Evolutionary conservation across 495 filamentous ascomycete genomes (phyloP).

Genomic region (Annulohypoxylon stygium): DNA sequence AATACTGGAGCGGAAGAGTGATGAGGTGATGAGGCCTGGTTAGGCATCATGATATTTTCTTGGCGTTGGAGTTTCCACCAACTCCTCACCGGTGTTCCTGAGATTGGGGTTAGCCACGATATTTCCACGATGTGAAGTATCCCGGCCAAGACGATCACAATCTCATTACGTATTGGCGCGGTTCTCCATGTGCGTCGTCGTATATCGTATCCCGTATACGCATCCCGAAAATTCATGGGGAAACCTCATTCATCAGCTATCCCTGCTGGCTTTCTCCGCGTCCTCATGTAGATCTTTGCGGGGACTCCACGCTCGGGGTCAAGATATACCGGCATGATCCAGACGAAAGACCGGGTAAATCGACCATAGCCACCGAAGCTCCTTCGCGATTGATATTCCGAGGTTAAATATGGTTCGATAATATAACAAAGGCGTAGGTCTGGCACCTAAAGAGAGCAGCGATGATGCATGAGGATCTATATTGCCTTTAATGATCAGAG

Average conservation of each 20-base stretch:
- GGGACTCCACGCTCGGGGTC: not conserved
- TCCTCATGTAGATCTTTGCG: conserved; percentile 5
- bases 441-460: not conserved
- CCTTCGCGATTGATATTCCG: not conserved
- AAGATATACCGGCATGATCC: conserved; percentile 1
- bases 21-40: conserved; percentile 35
- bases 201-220: not conserved
- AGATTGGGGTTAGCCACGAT: not conserved
- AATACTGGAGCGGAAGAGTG: not conserved
- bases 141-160: not conserved
- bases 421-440: not conserved
- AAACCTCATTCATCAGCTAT: not conserved
- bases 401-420: not conserved
- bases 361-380: not conserved
- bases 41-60: conserved; percentile 23
- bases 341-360: not conserved
- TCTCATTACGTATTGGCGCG: not conserved
- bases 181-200: not conserved
- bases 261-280: not conserved
- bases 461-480: not conserved
- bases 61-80: conserved; percentile 7
- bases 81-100: not conserved
- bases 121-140: not conserved
- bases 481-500: not conserved
- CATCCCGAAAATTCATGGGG: not conserved